Percentiles rank a stretch among this genome's conserved stretches.
Conservation (phyloP, 78 protist genomes). For the Monocercomonoides exilis region DNA sequence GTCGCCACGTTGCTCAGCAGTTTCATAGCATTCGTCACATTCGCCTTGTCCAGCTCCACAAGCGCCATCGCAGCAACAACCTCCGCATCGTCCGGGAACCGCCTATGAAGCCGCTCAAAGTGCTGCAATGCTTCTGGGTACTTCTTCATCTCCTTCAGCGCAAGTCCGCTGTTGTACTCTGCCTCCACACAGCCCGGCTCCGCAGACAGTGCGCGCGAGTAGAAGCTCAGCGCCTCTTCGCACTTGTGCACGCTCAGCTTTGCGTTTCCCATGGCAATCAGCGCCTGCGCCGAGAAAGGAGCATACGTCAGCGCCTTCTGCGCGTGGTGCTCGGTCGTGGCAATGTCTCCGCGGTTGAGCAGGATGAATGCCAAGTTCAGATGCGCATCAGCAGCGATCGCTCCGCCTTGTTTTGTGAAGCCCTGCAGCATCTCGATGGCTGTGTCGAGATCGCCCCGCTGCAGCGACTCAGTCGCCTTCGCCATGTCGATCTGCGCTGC, state of each 20-base stretch:
- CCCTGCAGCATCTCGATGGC: background rate
- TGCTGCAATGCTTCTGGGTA: background rate
- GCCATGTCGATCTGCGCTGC: background rate
- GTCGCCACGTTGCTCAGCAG: background rate
- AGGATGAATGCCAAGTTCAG: background rate
- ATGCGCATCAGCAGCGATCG: background rate
- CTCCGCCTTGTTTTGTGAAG: background rate
- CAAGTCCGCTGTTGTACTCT: conserved; percentile 1
- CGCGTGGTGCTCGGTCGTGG: background rate
- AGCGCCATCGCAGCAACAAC: background rate
- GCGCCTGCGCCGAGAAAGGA: background rate
- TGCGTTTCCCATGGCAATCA: background rate
- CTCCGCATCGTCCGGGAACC: background rate
- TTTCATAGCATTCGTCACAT: background rate
- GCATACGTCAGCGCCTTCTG: background rate
- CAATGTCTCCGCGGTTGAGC: background rate
- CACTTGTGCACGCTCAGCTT: background rate
- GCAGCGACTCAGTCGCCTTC: background rate
- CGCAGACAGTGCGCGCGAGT: background rate
- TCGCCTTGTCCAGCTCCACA: background rate
- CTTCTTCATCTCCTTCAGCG: background rate
- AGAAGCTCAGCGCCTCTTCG: background rate
- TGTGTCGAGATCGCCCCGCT: background rate
- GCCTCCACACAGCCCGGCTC: background rate
- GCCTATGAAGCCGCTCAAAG: background rate